Evolutionary conservation across 1,284 basidiomycete genomes (phyloP), one percentile per base, ranked within the genome.

Genomic region (Omphalotus olearius): DNA sequence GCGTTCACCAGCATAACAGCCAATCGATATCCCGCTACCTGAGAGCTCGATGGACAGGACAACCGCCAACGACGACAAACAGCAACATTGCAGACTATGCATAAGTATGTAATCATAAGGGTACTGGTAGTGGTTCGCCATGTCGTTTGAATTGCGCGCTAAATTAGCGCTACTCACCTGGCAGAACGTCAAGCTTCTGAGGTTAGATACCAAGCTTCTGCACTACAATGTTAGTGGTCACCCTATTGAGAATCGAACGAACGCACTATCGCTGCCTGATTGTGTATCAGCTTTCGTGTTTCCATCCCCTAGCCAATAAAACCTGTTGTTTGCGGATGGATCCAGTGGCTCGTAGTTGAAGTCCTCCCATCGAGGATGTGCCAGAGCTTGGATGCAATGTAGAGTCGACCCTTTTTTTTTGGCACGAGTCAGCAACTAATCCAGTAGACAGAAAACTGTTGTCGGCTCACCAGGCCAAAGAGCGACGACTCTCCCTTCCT

Each of bases 351-450:
- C 76, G 56, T 80, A 85, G 28, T 74, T 70, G 58, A 71, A 85
- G 57, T 85, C 83, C 56, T 85, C 83, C 82, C 82, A 85, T 3
- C 82, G 75, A 0, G 82, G 82, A 61, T 80, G 57, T 35, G 67
- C 64, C 11, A 85, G 62, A 0, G 75, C 69, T 35, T 69, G 73
- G 4, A 73, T 66, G 1, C 76, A 77, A 51, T 83, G 81, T 14
- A 82, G 64, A 43, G 71, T 69, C 0, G 82, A 82, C 10, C 80
- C 78, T 80, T 39, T 23, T 80, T 39, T 23, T 9, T 50, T 23
- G 18, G 14, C 37, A 17, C 46, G 33, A 36, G 25, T 45, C 13
- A n/a, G 46, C 16, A 25, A 6, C 7, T 17, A 25, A 33, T 33
- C 9, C 13, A 33, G 7, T 13, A 13, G 30, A 9, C 2, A 9